Base-by-base conservation (phyloP, 495 filamentous ascomycete genomes). In the Trichoderma erinaceum region DNA sequence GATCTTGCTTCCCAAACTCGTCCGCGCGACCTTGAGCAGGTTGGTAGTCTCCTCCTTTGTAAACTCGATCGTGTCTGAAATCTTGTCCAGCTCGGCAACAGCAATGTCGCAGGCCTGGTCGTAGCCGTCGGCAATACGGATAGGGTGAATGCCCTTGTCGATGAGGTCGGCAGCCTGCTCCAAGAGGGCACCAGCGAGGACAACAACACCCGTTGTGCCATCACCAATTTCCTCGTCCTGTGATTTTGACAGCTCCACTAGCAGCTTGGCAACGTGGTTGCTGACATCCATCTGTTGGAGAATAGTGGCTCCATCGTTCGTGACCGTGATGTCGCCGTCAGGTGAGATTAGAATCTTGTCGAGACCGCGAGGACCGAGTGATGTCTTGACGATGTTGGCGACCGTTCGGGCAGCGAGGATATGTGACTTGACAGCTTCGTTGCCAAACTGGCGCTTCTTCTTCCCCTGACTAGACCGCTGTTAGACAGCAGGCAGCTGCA, bases 331-430 rank as follows among this genome's bases (percentile, higher is more conserved):
- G 79, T 98, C 95, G 75, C 95, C 95, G 78, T 99, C 95, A 41
- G 95, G 92, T 58, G 95, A 99, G 73, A 99, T 99, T 71, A 99
- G 84, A 74, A 99, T 99, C 82, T 99, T 99, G 83, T 99, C 95
- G 73, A 99, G 87, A 67, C 95, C 95, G 72, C 96, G 90, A 67
- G 95, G 95, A 63, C 95, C 95, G 77, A 99, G 82, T 74, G 95
- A 99, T 71, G 92, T 93, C 83, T 96, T 97, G 78, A 99, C 92
- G 71, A 98, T 96, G 79, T 91, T 96, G 69, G 96, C 90, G 70
- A 99, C 93, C 46, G 95, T 99, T 73, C 92, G 87, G 43, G 95
- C 95, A 23, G 95, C 95, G 68, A 98, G 87, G 76, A 99, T 98
- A 81, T 99, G 95, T 68, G 91, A 90, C 80, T 98, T 99, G 72